Conservation (phyloP, 805 yeast genomes). For the Spathaspora sp. region DNA sequence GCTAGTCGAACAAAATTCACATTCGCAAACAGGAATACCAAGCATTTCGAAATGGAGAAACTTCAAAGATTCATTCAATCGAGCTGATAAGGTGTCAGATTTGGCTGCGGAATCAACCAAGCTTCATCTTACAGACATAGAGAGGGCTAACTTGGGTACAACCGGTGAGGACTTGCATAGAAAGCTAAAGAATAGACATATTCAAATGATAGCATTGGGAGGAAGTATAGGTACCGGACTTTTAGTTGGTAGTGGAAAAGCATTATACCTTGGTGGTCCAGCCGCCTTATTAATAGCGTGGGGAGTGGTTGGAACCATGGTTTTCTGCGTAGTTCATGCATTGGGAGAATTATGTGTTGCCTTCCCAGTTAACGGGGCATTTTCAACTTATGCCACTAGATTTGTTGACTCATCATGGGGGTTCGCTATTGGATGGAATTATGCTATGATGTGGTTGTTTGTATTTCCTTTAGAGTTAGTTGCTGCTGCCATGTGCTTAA, state of each 20-base stretch:
- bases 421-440: conserved; percentile 38
- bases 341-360: conserved; percentile 63
- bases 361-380: conserved; percentile 37
- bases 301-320: conserved; percentile 52
- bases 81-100: conserved; percentile 13
- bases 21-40: not conserved
- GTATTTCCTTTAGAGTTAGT: conserved; percentile 36
- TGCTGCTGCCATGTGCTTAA: conserved; percentile 35
- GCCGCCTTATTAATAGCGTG: conserved; percentile 52
- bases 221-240: conserved; percentile 68
- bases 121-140: conserved; percentile 21
- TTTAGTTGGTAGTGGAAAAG: conserved; percentile 45
- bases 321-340: conserved; percentile 57
- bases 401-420: conserved; percentile 39
- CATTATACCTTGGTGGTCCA: conserved; percentile 39
- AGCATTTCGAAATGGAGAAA: conserved; percentile 14
- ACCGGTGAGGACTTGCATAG: conserved; percentile 38
- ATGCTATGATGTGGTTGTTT: conserved; percentile 36
- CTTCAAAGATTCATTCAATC: conserved; percentile 27
- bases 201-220: conserved; percentile 68
- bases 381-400: conserved; percentile 35
- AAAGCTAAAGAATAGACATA: conserved; percentile 44
- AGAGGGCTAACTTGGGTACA: conserved; percentile 31
- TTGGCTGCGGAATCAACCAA: not conserved
- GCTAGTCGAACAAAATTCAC: not conserved